Evolutionary conservation across 2,329 filamentous ascomycete genomes (phyloP).

Genomic region (Penicillium olsonii): DNA sequence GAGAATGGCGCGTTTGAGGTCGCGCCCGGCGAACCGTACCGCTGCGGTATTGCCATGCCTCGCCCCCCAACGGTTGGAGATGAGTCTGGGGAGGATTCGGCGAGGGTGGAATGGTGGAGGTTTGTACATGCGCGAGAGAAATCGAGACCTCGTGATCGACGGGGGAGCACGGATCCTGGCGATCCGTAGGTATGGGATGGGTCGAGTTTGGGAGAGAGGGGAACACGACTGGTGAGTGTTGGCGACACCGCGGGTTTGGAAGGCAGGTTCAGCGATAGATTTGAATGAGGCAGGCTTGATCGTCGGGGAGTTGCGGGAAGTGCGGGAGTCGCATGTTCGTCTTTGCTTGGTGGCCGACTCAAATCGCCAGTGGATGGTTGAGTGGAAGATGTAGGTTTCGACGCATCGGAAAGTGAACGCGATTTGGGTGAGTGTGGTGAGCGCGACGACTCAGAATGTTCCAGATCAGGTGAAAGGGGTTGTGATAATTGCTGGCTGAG

Average conservation of each 20-base stretch:
- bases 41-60: conserved; percentile 60
- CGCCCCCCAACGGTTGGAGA: conserved; percentile 81
- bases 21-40: conserved; percentile 62
- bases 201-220: conserved; percentile 84
- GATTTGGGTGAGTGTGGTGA: conserved; percentile 50
- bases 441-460: conserved; percentile 24
- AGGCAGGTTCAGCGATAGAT: conserved; percentile 71
- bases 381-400: conserved; percentile 59
- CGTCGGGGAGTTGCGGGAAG: conserved; percentile 72
- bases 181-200: conserved; percentile 82
- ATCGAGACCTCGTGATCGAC: conserved; percentile 85
- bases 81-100: conserved; percentile 86
- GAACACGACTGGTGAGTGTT: conserved; percentile 59
- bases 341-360: conserved; percentile 59
- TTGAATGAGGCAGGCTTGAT: conserved; percentile 62
- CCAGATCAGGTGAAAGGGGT: conserved; percentile 19
- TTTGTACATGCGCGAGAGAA: conserved; percentile 93
- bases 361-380: conserved; percentile 61
- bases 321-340: conserved; percentile 61
- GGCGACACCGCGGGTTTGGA: conserved; percentile 51
- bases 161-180: conserved; percentile 82
- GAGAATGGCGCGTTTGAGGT: conserved; percentile 66
- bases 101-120: conserved; percentile 90
- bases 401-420: conserved; percentile 67
- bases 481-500: conserved; percentile 40